Evolutionary conservation across 495 filamentous ascomycete species (phyloP), one percentile per base, ranked within the genome.

Genomic region (Aspergillus sclerotiicarbonarius): DNA sequence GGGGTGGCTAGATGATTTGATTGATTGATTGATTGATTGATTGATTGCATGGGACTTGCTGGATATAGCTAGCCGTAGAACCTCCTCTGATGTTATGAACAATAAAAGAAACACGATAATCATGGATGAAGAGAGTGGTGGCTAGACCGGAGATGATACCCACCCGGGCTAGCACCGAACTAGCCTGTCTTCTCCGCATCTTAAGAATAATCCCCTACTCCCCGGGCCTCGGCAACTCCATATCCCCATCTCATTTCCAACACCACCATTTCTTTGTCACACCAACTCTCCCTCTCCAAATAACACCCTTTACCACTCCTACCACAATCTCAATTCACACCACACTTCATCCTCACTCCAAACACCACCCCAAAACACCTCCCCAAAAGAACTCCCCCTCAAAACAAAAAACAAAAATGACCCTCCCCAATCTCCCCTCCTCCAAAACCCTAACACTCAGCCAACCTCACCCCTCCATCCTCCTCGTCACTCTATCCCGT

Each of bases 401-500:
- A 25, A 53, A 10, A 15, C 12, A 51, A 51, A 47, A 52, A 21
- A 16, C 46, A 49, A 59, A 48, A 58, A 68, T 61, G 58, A 1
- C 60, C 8, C 73, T 78, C 61, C 63, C 41, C 49, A 67, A 67
- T 32, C 79, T 76, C 10, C 76, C 77, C 49, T 56, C 63, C 44
- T 66, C 74, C 8, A 58, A 72, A 64, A 61, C 71, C 64, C 68
- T 67, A 48, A 56, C 60, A 41, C 71, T 81, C 62, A 63, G 72
- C 56, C 79, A 73, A 66, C 80, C 79, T 54, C 62, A 70, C 56
- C 75, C 77, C n/a, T 71, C 76, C 59, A 66, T 77, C 69, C 68
- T 81, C 62, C 71, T 80, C 31, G 71, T 80, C 32, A 82, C 78
- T 0, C 76, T 82, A 47, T 71, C 73, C 58, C 71, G 80, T 15